Conservation (phyloP, 805 yeast genomes). For the Kluyveromyces aestuarii region DNA sequence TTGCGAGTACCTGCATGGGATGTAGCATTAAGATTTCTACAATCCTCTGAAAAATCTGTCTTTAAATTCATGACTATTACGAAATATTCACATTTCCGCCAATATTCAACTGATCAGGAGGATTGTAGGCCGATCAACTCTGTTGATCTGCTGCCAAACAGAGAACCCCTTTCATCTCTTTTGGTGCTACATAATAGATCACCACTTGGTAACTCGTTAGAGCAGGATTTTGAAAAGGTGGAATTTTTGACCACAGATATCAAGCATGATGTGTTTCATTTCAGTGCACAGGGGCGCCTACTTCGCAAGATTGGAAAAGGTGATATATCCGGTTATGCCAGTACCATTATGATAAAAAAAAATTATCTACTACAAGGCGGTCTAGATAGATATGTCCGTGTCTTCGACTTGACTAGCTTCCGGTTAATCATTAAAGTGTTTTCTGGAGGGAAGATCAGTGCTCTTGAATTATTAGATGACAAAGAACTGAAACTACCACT, state of each 20-base stretch:
- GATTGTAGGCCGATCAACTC: constrained; percentile 46
- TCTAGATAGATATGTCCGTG: constrained; percentile 77
- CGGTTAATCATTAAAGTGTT: constrained; percentile 59
- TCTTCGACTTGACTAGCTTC: constrained; percentile 54
- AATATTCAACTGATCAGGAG: constrained; percentile 60
- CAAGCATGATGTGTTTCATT: constrained; percentile 53
- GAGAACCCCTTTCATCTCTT: constrained; percentile 21
- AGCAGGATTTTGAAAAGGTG: constrained; percentile 16
- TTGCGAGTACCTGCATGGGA: constrained; percentile 76
- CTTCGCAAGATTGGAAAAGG: constrained; percentile 71
- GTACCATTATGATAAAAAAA: constrained; percentile 18
- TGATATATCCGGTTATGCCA: constrained; percentile 52
- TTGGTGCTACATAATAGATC: constrained; percentile 6
- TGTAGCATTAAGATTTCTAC: constrained; percentile 41
- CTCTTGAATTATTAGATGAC: constrained; percentile 22
- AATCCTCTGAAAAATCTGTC: constrained; percentile 27
- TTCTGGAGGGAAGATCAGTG: constrained; percentile 56
- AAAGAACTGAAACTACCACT: constrained; percentile 30
- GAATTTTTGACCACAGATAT: constrained; percentile 65
- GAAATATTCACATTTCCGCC: constrained; percentile 44
- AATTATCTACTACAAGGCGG: constrained; percentile 68
- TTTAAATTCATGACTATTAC: constrained; percentile 56
- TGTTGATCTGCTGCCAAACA: constrained; percentile 24
- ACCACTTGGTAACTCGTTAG: constrained; percentile 15
- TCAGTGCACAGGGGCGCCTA: constrained; percentile 42